A percentile compares a stretch with the other conserved stretches of the same genome.
Conservation (phyloP, 2,329 filamentous ascomycete species). For the Dothistroma septosporum region DNA sequence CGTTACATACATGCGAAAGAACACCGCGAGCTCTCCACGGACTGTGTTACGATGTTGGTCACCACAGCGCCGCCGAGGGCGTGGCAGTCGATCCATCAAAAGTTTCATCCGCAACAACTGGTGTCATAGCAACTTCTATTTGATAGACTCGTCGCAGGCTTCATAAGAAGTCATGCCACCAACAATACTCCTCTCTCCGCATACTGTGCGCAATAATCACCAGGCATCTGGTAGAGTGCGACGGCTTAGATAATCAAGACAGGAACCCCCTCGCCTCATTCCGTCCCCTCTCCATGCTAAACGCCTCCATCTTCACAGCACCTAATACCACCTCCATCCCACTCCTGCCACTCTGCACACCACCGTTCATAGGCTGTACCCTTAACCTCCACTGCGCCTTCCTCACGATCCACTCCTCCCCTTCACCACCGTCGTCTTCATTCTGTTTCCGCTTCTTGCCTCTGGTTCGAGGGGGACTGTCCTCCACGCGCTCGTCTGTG, state of each 20-base stretch:
- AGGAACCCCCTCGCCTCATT: slow-evolving; percentile 28
- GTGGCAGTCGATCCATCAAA: no score
- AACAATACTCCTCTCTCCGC: background rate
- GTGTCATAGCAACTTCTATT: no score
- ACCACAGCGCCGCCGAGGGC: no score
- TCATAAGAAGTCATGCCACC: background rate
- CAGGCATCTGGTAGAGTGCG: background rate
- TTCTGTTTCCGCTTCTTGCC: slow-evolving; percentile 6
- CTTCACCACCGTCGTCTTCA: slow-evolving; percentile 12
- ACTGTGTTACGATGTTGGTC: no score
- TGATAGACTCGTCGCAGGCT: background rate
- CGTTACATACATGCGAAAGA: no score
- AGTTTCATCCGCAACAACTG: no score
- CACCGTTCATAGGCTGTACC: slow-evolving; percentile 23
- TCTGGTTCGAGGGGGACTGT: background rate
- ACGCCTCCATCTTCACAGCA: slow-evolving; percentile 34
- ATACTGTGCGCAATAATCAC: background rate
- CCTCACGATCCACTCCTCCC: slow-evolving; percentile 25
- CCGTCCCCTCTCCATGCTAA: slow-evolving; percentile 23
- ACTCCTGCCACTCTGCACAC: slow-evolving; percentile 16
- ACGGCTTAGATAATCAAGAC: slow-evolving; percentile 4
- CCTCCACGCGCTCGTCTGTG: slow-evolving; percentile 12
- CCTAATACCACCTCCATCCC: slow-evolving; percentile 29
- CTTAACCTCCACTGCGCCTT: slow-evolving; percentile 31
- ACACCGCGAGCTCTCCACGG: no score